Conservation (phyloP, 306 rosid species). For the Leucaena leucocephala region DNA sequence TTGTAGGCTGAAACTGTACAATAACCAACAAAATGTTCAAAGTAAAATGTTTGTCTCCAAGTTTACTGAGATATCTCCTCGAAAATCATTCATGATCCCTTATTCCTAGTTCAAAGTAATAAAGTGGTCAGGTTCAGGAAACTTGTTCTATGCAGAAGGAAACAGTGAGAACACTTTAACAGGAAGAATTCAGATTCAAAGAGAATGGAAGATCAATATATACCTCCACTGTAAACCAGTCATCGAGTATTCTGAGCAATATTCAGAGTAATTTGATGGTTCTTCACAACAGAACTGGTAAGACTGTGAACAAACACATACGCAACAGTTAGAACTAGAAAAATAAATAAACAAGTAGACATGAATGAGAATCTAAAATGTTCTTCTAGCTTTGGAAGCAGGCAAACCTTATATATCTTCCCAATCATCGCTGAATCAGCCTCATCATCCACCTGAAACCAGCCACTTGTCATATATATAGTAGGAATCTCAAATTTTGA, state of each 20-base stretch:
- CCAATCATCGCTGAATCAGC: conserved; percentile 51
- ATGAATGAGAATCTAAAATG: background rate
- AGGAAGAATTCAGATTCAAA: background rate
- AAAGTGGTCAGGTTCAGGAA: conserved; percentile 22
- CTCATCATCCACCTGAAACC: conserved; percentile 55
- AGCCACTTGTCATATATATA: conserved; percentile 21
- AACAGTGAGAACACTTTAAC: background rate
- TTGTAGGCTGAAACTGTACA: conserved; percentile 31
- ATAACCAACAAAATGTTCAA: conserved; percentile 40
- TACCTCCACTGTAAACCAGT: conserved; percentile 24
- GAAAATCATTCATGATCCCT: conserved; percentile 14
- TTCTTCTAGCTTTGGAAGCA: conserved; percentile 24
- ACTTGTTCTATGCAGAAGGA: conserved; percentile 13
- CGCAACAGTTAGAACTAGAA: conserved; percentile 3
- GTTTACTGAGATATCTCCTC: conserved; percentile 27
- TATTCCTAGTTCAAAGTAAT: conserved; percentile 18
- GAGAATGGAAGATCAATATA: conserved; percentile 2
- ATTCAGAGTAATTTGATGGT: conserved; percentile 14
- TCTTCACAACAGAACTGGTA: background rate
- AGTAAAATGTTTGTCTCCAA: conserved; percentile 1
- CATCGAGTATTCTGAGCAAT: background rate
- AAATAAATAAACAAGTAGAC: background rate
- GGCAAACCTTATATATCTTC: conserved; percentile 42
- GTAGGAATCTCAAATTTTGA: conserved; percentile 16
- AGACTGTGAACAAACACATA: conserved; percentile 23